Evolutionary conservation across 2,329 filamentous ascomycete species (phyloP), one percentile per base, ranked within the genome.

Genomic region (Aspergillus amoenus): DNA sequence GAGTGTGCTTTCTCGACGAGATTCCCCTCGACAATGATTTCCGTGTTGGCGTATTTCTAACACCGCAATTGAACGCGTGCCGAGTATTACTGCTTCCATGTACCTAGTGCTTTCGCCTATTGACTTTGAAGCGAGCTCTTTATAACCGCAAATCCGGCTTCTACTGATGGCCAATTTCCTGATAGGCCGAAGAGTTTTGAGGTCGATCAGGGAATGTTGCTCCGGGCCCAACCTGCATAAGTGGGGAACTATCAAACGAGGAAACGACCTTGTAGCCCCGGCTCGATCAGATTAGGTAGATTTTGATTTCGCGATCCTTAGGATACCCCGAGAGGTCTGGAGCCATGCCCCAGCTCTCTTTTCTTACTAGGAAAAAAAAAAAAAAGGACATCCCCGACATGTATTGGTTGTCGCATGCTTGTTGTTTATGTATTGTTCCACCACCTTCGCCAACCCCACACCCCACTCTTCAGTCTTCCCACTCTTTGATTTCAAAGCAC

Each of bases 401-500:
- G 5, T n/a, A 37, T 37, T 37, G 34, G 34, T 37, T 37, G 27
- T 30, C 9, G 9, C 27, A 30, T 30, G 27, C 27, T 30, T 30
- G 27, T 9, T 30, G 24, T 30, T 30, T 30, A 30, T 30, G 27
- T 30, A 30, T 18, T 24, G 3, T 50, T 41, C 48, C 21, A 52
- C n/a, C 17, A 39, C 4, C 30, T 52, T 45, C 37, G 39, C 40
- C 27, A n/a, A 32, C 45, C 55, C 59, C 50, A 39, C 55, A 53
- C 51, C 53, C 55, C 59, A 56, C 46, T 40, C 37, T 50, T 56
- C 47, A 57, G 39, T 27, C 21, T 56, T 21, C 37, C 56, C 57
- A 57, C 49, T 56, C 39, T 58, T 50, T 68, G 67, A 69, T 69
- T 68, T 66, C 61, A 68, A 69, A 69, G 62, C 65, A 63, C 17